These are phyloP conservation scores for Biscogniauxia mediterranea DNA, from an alignment of 2,329 filamentous ascomycete genomes.

Conservation along the genomic window DNA sequence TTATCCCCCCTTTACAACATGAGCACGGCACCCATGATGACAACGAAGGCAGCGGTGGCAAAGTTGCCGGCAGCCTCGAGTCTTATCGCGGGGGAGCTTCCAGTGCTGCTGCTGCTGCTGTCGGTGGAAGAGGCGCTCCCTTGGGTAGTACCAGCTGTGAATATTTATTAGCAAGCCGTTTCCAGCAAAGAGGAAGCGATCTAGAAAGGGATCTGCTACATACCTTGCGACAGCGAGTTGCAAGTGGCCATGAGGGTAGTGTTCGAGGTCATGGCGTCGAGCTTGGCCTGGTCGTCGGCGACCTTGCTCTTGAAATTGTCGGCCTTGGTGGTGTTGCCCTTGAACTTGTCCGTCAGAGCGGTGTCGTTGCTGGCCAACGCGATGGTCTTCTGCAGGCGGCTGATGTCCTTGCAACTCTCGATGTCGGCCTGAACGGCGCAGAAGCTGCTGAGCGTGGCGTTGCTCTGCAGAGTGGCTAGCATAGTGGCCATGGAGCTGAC, in stretches of 20 bases:
- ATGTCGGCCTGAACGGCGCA: constrained; percentile 12
- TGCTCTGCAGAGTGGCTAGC: constrained; percentile 32
- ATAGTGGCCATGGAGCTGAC: constrained; percentile 26
- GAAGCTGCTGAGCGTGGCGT: constrained; percentile 33
- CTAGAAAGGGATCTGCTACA: background rate
- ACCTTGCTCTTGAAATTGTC: constrained; percentile 37
- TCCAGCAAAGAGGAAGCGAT: background rate
- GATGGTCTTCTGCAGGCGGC: constrained; percentile 29
- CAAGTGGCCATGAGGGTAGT: constrained; percentile 36
- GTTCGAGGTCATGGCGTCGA: constrained; percentile 35
- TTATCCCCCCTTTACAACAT: background rate
- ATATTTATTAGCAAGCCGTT: background rate
- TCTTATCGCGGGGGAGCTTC: background rate
- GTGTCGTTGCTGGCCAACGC: constrained; percentile 37
- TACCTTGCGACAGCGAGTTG: constrained; percentile 14
- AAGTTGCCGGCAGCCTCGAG: background rate
- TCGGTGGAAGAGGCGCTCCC: background rate
- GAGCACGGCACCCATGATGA: constrained; percentile 1
- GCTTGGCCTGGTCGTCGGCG: constrained; percentile 28
- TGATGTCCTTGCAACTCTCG: constrained; percentile 34
- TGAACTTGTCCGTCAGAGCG: constrained; percentile 30
- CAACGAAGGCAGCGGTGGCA: constrained; percentile 1
- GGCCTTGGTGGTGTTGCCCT: constrained; percentile 38
- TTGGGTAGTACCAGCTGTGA: background rate
- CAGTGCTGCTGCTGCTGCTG: background rate